These are phyloP conservation scores for Angomonas deanei DNA, from an alignment of 208 protist genomes.

Conservation along the genomic window DNA sequence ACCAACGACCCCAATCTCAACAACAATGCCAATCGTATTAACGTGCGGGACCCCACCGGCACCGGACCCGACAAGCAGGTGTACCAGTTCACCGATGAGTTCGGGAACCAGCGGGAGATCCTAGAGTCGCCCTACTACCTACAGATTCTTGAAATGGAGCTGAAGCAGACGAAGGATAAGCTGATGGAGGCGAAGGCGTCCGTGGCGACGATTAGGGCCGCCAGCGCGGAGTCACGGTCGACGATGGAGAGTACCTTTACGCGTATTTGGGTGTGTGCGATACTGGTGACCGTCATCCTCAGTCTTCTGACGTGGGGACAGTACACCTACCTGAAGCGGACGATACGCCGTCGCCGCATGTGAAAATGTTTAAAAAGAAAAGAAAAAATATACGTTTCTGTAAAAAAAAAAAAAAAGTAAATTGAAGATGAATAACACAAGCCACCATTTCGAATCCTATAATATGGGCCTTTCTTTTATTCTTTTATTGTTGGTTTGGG, in stretches of 20 bases:
- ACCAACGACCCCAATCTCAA: background rate
- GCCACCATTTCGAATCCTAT: background rate
- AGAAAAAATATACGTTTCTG: background rate
- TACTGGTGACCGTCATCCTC: constrained; percentile 38
- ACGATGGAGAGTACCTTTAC: constrained; percentile 79
- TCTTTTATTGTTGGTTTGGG: background rate
- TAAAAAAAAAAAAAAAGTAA: constrained; percentile 1
- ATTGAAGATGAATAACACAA: background rate
- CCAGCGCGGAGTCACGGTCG: constrained; percentile 42
- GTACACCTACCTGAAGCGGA: constrained; percentile 63
- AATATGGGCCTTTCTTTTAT: background rate
- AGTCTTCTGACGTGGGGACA: constrained; percentile 42
- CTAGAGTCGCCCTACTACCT: constrained; percentile 55
- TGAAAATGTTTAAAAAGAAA: constrained; percentile 11
- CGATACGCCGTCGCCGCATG: constrained; percentile 62
- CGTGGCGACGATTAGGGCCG: constrained; percentile 3
- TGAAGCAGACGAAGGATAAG: constrained; percentile 12
- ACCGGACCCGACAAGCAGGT: constrained; percentile 23
- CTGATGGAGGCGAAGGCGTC: constrained; percentile 8
- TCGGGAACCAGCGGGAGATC: constrained; percentile 55
- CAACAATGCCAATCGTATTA: background rate
- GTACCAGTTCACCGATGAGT: constrained; percentile 53
- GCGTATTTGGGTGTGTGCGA: constrained; percentile 59
- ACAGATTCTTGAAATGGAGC: constrained; percentile 16
- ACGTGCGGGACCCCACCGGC: background rate